A percentile compares a stretch with the other conserved stretches of the same genome.
These are phyloP conservation scores for Aspergillus arachidicola DNA, from an alignment of 2,329 filamentous ascomycete species.

Conservation along the genomic window DNA sequence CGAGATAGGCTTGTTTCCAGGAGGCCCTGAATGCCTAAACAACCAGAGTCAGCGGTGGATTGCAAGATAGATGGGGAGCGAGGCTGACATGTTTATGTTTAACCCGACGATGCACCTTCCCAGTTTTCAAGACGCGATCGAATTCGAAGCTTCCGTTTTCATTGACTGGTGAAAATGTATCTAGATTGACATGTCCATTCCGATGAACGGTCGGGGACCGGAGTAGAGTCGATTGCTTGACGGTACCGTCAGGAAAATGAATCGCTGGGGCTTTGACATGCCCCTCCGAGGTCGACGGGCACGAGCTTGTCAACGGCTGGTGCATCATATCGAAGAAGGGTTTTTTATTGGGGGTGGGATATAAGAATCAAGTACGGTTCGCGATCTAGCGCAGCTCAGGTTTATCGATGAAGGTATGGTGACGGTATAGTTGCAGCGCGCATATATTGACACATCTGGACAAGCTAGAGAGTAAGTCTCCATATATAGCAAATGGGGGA, in stretches of 20 bases:
- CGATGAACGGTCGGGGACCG: slow-evolving; percentile 31
- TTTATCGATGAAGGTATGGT: background rate
- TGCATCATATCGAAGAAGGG: slow-evolving; percentile 23
- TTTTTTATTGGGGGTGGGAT: background rate
- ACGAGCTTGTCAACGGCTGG: slow-evolving; percentile 22
- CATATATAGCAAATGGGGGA: slow-evolving; percentile 19
- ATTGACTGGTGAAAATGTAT: slow-evolving; percentile 81
- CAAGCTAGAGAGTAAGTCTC: slow-evolving; percentile 10
- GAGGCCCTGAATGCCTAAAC: slow-evolving; percentile 59
- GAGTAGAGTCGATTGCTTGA: slow-evolving; percentile 25
- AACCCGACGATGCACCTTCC: slow-evolving; percentile 82
- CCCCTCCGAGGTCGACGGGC: slow-evolving; percentile 27
- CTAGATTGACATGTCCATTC: slow-evolving; percentile 56
- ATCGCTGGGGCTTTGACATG: slow-evolving; percentile 28
- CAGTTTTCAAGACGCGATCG: slow-evolving; percentile 88
- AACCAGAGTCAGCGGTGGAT: slow-evolving; percentile 15
- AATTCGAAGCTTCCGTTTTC: slow-evolving; percentile 96
- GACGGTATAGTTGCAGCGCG: slow-evolving; percentile 1
- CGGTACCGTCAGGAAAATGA: slow-evolving; percentile 28
- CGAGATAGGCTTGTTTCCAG: slow-evolving; percentile 88
- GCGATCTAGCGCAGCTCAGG: background rate
- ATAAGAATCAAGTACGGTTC: background rate
- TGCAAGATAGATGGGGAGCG: background rate
- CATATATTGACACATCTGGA: slow-evolving; percentile 8
- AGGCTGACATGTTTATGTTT: slow-evolving; percentile 82